Conservation (phyloP, 192 early-diverging fungal species). For the Spizellomyces sp. region DNA sequence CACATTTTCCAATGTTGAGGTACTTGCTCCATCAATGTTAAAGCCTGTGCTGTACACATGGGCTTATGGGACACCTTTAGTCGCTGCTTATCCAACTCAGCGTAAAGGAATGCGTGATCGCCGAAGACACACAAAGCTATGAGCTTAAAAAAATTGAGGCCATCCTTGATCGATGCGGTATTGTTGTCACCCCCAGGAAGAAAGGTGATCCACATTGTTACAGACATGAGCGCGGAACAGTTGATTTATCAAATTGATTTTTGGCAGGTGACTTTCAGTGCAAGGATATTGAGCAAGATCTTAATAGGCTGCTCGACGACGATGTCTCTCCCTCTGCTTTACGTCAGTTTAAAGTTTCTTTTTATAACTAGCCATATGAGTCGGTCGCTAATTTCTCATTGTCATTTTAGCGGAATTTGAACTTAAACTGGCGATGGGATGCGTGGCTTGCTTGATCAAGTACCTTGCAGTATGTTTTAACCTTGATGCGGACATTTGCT, state of each 20-base stretch:
- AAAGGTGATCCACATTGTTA: slow-evolving; percentile 40
- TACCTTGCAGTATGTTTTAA: slow-evolving; percentile 58
- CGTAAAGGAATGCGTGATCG: slow-evolving; percentile 88
- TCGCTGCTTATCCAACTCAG: slow-evolving; percentile 89
- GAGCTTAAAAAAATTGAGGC: slow-evolving; percentile 70
- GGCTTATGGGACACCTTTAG: slow-evolving; percentile 33
- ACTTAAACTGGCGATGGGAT: slow-evolving; percentile 68
- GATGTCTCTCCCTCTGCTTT: slow-evolving; percentile 65
- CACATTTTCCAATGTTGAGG: slow-evolving; percentile 90
- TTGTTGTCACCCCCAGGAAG: slow-evolving; percentile 72
- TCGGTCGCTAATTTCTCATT: too few relatives aligned
- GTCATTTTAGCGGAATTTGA: slow-evolving; percentile 32
- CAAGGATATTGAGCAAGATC: slow-evolving; percentile 84
- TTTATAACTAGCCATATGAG: too few relatives aligned
- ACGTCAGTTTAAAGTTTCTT: slow-evolving; percentile 51
- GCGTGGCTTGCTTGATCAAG: slow-evolving; percentile 70
- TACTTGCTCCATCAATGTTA: slow-evolving; percentile 19
- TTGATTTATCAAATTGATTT: too few relatives aligned
- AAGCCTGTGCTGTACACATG: background rate
- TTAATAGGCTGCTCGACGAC: slow-evolving; percentile 74
- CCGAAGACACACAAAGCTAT: slow-evolving; percentile 59
- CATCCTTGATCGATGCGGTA: slow-evolving; percentile 74
- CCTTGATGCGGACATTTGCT: background rate
- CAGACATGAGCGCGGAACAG: background rate
- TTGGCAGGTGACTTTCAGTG: slow-evolving; percentile 62